phyloP scores from a whole-genome alignment of 495 filamentous ascomycete genomes.

The Trichodelitschia bisporula region DNA sequence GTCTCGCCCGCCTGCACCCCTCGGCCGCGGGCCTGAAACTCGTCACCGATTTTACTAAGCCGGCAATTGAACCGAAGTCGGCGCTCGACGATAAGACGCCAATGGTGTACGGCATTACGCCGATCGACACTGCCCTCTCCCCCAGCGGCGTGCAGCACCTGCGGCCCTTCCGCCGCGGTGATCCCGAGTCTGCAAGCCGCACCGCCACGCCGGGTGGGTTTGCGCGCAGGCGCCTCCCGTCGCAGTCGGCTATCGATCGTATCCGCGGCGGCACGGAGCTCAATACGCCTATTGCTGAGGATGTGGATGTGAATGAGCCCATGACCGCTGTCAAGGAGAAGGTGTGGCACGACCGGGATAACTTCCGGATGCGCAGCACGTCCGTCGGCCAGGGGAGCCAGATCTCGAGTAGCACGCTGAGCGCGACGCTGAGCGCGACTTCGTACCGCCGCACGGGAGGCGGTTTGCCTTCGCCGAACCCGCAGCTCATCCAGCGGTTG shows the following conservation, averaged over 20 bases:
- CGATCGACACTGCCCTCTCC: conserved; percentile 78
- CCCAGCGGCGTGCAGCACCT: conserved; percentile 26
- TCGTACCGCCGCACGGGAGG: too few species aligned
- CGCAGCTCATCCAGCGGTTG: too few species aligned
- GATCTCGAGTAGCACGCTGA: conserved; percentile 2
- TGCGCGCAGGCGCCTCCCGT: not conserved
- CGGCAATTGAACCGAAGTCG: conserved; percentile 6
- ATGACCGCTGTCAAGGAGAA: too few species aligned
- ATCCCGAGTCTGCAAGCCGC: not conserved
- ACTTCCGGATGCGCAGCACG: too few species aligned
- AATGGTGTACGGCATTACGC: conserved; percentile 55
- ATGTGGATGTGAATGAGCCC: too few species aligned
- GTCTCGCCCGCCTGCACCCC: conserved; percentile 19
- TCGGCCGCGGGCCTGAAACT: conserved; percentile 79
- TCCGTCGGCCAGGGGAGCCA: too few species aligned
- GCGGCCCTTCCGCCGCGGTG: not conserved
- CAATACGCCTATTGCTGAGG: conserved; percentile 1
- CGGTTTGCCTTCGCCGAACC: conserved; percentile 65
- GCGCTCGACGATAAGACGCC: conserved; percentile 44
- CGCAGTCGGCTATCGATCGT: not conserved
- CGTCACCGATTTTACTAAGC: conserved; percentile 51
- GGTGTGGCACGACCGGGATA: too few species aligned
- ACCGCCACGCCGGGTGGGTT: not conserved
- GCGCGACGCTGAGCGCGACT: too few species aligned
- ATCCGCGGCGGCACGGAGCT: not conserved